These are phyloP conservation scores for Acephala macrosclerotiorum DNA, from an alignment of 2,329 filamentous ascomycete genomes.

Conservation along the genomic window DNA sequence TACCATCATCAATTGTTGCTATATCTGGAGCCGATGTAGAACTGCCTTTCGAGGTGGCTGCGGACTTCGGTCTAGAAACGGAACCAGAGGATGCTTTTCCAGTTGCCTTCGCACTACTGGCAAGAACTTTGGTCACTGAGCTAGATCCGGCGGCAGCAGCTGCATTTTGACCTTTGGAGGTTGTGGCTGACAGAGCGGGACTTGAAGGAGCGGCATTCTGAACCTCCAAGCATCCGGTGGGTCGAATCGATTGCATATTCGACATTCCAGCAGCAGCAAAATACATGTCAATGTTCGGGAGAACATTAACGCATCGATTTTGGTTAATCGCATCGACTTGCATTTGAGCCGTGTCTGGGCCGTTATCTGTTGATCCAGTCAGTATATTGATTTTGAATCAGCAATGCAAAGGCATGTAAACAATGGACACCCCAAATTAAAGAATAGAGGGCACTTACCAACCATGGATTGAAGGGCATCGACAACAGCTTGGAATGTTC, in stretches of 20 bases:
- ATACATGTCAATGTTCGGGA: conserved; percentile 25
- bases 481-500: conserved; percentile 25
- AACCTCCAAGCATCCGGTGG: conserved; percentile 23
- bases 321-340: conserved; percentile 21
- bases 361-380: background rate
- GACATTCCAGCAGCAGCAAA: conserved; percentile 20
- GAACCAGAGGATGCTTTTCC: background rate
- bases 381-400: too few species aligned
- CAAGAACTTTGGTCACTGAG: background rate
- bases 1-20: too few species aligned
- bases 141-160: background rate
- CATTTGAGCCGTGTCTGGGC: conserved; percentile 22
- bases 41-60: too few species aligned
- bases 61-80: too few species aligned
- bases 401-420: too few species aligned
- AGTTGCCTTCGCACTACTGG: background rate
- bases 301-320: conserved; percentile 24
- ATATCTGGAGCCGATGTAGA: too few species aligned
- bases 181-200: too few species aligned
- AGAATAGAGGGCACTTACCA: too few species aligned
- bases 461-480: conserved; percentile 23
- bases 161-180: too few species aligned
- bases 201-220: conserved; percentile 1
- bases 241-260: conserved; percentile 7
- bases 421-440: too few species aligned